A percentile compares a stretch with the other conserved stretches of the same genome.
phyloP scores from a whole-genome alignment of 1,284 basidiomycete genomes.

The Anthracocystis panici-leucophaei region DNA sequence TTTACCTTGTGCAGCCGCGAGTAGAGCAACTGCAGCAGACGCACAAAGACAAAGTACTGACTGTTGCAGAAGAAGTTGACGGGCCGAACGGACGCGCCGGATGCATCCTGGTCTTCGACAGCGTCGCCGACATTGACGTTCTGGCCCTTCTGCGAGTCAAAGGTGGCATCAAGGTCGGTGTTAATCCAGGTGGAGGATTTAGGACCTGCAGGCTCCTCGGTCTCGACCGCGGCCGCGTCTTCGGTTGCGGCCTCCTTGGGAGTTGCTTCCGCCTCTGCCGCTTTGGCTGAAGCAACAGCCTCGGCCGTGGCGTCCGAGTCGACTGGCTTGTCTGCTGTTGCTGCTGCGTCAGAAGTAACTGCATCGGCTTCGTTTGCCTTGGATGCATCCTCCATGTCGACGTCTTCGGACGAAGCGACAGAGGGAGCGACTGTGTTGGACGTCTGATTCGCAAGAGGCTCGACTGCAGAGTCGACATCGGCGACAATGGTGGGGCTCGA shows the following conservation, averaged over 20 bases:
- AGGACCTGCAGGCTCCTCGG: conserved; percentile 20
- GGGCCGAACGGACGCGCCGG: conserved; percentile 51
- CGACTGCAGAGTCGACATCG: conserved; percentile 41
- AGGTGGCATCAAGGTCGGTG: conserved; percentile 67
- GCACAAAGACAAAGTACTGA: conserved; percentile 88
- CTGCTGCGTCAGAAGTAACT: neutral
- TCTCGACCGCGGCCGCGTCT: conserved; percentile 27
- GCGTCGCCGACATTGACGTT: conserved; percentile 36
- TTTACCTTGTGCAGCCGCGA: conserved; percentile 84
- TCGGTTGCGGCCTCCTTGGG: conserved; percentile 16
- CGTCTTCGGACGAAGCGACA: conserved; percentile 34
- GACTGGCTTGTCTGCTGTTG: conserved; percentile 8
- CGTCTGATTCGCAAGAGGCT: conserved; percentile 50
- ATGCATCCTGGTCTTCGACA: conserved; percentile 34
- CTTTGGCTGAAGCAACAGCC: conserved; percentile 11
- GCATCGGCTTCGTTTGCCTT: conserved; percentile 10
- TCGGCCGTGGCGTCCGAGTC: conserved; percentile 2
- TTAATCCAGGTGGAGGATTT: conserved; percentile 72
- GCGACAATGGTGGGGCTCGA: conserved; percentile 48
- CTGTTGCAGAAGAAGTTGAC: conserved; percentile 88
- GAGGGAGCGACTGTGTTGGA: conserved; percentile 46
- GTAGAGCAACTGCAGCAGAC: conserved; percentile 84
- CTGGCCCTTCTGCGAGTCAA: conserved; percentile 56
- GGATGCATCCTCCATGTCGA: conserved; percentile 55
- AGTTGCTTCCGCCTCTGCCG: conserved; percentile 13